Conservation (phyloP, 2,329 filamentous ascomycete species). For the Cytospora chrysosperma region DNA sequence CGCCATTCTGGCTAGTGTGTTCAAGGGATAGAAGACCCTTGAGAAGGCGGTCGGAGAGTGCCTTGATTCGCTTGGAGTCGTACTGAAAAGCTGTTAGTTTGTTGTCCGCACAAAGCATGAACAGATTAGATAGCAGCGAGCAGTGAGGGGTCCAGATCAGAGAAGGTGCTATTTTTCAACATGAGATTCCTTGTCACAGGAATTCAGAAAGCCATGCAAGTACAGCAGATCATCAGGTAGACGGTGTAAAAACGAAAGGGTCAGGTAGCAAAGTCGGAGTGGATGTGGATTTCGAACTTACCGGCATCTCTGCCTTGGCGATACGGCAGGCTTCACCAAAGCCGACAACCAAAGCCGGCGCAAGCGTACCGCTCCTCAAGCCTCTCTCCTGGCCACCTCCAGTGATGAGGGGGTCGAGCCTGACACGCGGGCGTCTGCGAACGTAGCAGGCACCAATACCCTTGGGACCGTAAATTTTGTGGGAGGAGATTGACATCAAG, state of each 20-base stretch:
- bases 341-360: slow-evolving; percentile 83
- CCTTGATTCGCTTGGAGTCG: slow-evolving; percentile 79
- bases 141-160: slow-evolving; percentile 47
- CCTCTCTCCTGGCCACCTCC: slow-evolving; percentile 96
- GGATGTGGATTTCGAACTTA: slow-evolving; percentile 51
- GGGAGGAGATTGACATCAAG: slow-evolving; percentile 96
- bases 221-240: slow-evolving; percentile 75
- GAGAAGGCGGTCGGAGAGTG: slow-evolving; percentile 78
- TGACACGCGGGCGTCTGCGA: slow-evolving; percentile 85
- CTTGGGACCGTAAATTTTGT: slow-evolving; percentile 98
- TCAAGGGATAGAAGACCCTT: slow-evolving; percentile 84
- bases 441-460: slow-evolving; percentile 97
- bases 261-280: neutral
- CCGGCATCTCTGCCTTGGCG: slow-evolving; percentile 83
- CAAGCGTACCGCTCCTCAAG: slow-evolving; percentile 88
- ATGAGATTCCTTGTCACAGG: slow-evolving; percentile 58
- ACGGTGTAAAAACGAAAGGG: slow-evolving; percentile 26
- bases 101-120: neutral
- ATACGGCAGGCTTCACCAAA: slow-evolving; percentile 96
- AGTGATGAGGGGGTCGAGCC: slow-evolving; percentile 92
- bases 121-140: neutral
- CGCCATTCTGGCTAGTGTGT: slow-evolving; percentile 89
- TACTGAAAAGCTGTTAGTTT: slow-evolving; percentile 59
- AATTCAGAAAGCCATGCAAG: slow-evolving; percentile 90
- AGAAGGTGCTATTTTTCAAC: slow-evolving; percentile 67